Conservation (phyloP, 257 asterid species). For the Solanum microdontum region DNA sequence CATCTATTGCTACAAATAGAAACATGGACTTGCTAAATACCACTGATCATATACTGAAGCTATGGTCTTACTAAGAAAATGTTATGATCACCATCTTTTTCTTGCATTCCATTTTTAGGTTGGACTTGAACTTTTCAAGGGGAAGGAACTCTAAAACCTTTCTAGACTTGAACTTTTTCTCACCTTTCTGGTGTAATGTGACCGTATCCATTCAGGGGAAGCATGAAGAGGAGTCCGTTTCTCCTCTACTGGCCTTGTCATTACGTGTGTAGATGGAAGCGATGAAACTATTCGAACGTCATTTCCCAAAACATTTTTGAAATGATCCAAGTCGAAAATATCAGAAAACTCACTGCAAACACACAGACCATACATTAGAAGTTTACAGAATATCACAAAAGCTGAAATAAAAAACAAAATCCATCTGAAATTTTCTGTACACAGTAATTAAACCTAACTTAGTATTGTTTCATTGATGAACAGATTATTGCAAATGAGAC, state of each 20-base stretch:
- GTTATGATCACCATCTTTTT: not conserved
- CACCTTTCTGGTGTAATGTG: slow-evolving; percentile 49
- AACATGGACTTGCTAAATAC: not conserved
- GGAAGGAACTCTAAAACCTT: not conserved
- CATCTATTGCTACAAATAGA: not conserved
- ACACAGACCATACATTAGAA: not conserved
- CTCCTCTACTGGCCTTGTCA: slow-evolving; percentile 83
- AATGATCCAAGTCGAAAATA: slow-evolving; percentile 79
- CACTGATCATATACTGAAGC: too few species aligned
- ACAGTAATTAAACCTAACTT: too few species aligned
- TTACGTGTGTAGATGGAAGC: slow-evolving; percentile 80
- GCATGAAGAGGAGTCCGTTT: slow-evolving; percentile 61
- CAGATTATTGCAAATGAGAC: not conserved
- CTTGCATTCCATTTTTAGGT: not conserved
- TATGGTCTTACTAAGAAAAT: too few species aligned
- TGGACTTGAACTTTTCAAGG: not conserved
- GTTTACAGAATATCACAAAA: too few species aligned
- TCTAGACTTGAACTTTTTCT: not conserved
- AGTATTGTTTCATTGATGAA: too few species aligned
- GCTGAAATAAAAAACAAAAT: too few species aligned
- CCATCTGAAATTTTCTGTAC: too few species aligned
- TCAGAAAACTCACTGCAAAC: slow-evolving; percentile 85
- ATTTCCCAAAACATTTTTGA: slow-evolving; percentile 57
- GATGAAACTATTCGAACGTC: slow-evolving; percentile 79
- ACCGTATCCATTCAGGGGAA: slow-evolving; percentile 72